Evolutionary conservation across 176 grass and related monocot species (phyloP).

Genomic region (Raddia guianensis): DNA sequence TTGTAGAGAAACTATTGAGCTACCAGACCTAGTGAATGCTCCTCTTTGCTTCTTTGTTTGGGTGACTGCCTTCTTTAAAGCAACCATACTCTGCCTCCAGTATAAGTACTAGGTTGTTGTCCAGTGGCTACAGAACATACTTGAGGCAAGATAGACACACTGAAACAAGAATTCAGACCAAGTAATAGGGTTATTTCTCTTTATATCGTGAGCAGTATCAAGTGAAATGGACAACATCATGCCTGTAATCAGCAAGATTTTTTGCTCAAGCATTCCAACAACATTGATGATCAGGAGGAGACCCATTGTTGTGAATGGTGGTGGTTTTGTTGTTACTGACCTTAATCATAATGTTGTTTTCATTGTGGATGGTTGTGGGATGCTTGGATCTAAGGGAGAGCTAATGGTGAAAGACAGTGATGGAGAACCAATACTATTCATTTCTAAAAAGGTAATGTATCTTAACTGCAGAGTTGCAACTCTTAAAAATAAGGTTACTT

Average conservation of each 20-base stretch:
- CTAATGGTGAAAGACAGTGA: slow-evolving; percentile 68
- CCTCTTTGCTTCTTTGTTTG: slow-evolving; percentile 48
- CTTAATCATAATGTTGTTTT: slow-evolving; percentile 54
- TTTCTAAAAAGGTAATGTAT: slow-evolving; percentile 77
- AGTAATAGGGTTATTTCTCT: slow-evolving; percentile 19
- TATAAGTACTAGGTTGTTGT: slow-evolving; percentile 50
- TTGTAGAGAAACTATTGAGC: slow-evolving; percentile 39
- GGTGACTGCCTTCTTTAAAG: slow-evolving; percentile 42
- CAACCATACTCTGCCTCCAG: slow-evolving; percentile 13
- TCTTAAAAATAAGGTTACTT: slow-evolving; percentile 2
- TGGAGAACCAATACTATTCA: slow-evolving; percentile 68
- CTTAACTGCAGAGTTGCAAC: slow-evolving; percentile 23
- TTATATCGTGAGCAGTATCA: slow-evolving; percentile 17
- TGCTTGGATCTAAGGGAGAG: slow-evolving; percentile 74
- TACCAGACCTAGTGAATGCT: slow-evolving; percentile 42
- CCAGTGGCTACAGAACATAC: slow-evolving; percentile 28
- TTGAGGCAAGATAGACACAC: slow-evolving; percentile 40
- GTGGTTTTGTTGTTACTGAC: slow-evolving; percentile 83
- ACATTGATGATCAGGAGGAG: slow-evolving; percentile 70
- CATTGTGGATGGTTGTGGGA: slow-evolving; percentile 81
- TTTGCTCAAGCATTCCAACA: slow-evolving; percentile 54
- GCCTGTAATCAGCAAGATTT: slow-evolving; percentile 86
- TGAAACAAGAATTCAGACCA: slow-evolving; percentile 36
- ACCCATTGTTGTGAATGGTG: slow-evolving; percentile 67
- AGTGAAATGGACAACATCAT: slow-evolving; percentile 50